Conservation (phyloP, 371 early-diverging fungal species). For the Rhizopus delemar region DNA sequence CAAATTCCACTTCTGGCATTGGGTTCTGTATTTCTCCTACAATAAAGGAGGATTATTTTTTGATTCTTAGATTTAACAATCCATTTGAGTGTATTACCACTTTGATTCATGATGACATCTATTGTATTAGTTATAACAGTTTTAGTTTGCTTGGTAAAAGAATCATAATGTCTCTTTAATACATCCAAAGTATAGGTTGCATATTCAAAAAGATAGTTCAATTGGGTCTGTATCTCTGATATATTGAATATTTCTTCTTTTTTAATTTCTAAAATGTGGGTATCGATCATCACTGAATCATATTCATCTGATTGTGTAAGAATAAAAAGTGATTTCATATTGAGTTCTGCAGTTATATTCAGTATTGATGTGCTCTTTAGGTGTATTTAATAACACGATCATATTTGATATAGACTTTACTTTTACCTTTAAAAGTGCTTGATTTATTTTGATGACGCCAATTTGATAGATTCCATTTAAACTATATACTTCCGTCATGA, state of each 20-base stretch:
- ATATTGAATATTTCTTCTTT: slow-evolving; percentile 24
- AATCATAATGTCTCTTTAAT: slow-evolving; percentile 14
- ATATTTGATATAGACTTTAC: neutral
- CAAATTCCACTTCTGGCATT: slow-evolving; percentile 29
- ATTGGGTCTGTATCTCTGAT: slow-evolving; percentile 20
- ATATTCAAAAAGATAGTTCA: slow-evolving; percentile 24
- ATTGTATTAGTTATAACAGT: slow-evolving; percentile 3
- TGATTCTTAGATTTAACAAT: neutral
- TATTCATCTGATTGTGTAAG: slow-evolving; percentile 1
- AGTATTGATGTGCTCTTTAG: neutral
- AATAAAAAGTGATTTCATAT: slow-evolving; percentile 5
- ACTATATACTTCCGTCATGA: neutral
- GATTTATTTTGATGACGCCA: slow-evolving; percentile 6
- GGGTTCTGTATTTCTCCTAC: neutral
- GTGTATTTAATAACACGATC: neutral
- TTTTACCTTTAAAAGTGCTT: neutral
- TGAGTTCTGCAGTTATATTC: slow-evolving; percentile 1
- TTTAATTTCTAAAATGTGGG: slow-evolving; percentile 7
- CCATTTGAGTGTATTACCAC: slow-evolving; percentile 10
- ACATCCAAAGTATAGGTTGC: slow-evolving; percentile 5
- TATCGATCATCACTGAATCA: slow-evolving; percentile 12
- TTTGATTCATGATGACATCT: slow-evolving; percentile 8
- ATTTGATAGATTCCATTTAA: slow-evolving; percentile 28
- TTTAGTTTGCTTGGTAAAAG: slow-evolving; percentile 7
- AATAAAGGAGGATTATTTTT: neutral